These are phyloP conservation scores for Mucuna pruriens DNA, from an alignment of 306 rosid genomes.

Conservation along the genomic window DNA sequence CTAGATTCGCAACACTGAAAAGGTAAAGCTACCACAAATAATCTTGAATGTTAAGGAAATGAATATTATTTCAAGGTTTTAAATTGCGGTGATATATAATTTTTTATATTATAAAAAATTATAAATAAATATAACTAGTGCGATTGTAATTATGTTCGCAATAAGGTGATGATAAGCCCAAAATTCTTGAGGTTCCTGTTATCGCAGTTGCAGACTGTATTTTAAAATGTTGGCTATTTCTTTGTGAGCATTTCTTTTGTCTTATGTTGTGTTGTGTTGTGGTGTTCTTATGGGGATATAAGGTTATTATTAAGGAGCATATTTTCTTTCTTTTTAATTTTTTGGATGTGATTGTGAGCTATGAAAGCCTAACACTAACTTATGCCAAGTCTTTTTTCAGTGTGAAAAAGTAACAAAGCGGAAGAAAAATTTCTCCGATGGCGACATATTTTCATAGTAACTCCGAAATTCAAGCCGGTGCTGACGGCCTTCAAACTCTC, in stretches of 20 bases:
- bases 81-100: not conserved
- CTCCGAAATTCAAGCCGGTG: slow-evolving; percentile 76
- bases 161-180: not conserved
- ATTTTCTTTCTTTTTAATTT: not conserved
- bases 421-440: slow-evolving; percentile 49
- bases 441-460: slow-evolving; percentile 90
- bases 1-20: slow-evolving; percentile 34
- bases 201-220: not conserved
- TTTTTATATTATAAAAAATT: not conserved
- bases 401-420: slow-evolving; percentile 30
- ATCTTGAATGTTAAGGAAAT: not conserved
- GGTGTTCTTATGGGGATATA: not conserved
- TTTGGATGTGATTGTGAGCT: slow-evolving; percentile 41
- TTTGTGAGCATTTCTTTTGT: not conserved
- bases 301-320: not conserved
- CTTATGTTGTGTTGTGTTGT: not conserved
- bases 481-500: slow-evolving; percentile 85
- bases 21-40: slow-evolving; percentile 31
- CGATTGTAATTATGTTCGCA: not conserved
- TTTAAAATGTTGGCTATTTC: not conserved
- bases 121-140: not conserved
- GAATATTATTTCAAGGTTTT: not conserved
- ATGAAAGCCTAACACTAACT: slow-evolving; percentile 33
- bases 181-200: not conserved
- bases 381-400: slow-evolving; percentile 46